Conservation (phyloP, 2,329 filamentous ascomycete species). For the Beauveria scarabaeidicola region DNA sequence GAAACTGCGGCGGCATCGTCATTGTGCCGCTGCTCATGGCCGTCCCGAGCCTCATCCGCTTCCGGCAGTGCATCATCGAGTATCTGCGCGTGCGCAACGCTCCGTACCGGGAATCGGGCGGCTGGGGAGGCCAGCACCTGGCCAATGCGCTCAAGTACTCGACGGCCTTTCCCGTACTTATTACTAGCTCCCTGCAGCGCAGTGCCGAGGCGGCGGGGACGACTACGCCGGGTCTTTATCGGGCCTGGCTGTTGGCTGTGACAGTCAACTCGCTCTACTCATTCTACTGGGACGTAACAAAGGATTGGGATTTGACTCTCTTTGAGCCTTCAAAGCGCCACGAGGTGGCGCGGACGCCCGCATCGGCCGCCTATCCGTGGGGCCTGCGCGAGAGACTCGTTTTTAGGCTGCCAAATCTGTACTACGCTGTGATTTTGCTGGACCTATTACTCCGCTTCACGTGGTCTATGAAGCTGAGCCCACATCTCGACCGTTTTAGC, state of each 20-base stretch:
- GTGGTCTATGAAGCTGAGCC: conserved; percentile 81
- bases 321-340: conserved; percentile 46
- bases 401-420: conserved; percentile 64
- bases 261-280: conserved; percentile 82
- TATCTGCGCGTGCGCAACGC: conserved; percentile 61
- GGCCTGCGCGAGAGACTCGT: conserved; percentile 68
- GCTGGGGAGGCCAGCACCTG: conserved; percentile 78
- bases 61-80: conserved; percentile 88
- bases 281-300: conserved; percentile 97
- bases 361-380: conserved; percentile 59
- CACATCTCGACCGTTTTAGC: conserved; percentile 72
- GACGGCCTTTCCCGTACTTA: conserved; percentile 86
- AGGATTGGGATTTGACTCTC: conserved; percentile 91
- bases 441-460: conserved; percentile 81
- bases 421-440: conserved; percentile 71
- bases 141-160: conserved; percentile 93
- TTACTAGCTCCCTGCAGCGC: conserved; percentile 67
- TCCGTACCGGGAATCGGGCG: conserved; percentile 46
- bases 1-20: conserved; percentile 69
- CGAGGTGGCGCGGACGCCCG: conserved; percentile 35
- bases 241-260: conserved; percentile 62
- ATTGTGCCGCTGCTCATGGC: conserved; percentile 79
- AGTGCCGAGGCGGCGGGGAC: conserved; percentile 35
- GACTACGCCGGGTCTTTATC: conserved; percentile 36
- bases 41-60: conserved; percentile 73